phyloP scores from a whole-genome alignment of 176 grass and related monocot genomes.

The Zizania latifolia region DNA sequence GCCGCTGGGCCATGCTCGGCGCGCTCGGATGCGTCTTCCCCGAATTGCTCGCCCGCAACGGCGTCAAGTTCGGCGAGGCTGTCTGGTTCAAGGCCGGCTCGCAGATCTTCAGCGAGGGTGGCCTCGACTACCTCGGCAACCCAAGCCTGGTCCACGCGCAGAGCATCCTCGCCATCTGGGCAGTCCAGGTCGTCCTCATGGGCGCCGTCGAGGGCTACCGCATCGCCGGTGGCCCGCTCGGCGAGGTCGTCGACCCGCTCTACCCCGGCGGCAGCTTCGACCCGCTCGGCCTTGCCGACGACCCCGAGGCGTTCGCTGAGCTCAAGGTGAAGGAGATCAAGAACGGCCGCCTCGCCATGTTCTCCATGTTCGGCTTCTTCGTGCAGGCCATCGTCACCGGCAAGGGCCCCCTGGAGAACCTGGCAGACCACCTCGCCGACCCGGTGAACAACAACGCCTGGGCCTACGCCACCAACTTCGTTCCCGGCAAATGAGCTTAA shows the following conservation, averaged over 20 bases:
- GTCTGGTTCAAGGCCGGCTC: conserved; percentile 92
- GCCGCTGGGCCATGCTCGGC: too few species aligned
- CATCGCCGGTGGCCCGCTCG: conserved; percentile 72
- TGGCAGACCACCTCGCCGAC: conserved; percentile 85
- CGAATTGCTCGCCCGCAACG: conserved; percentile 74
- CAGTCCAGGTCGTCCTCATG: conserved; percentile 76
- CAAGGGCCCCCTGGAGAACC: conserved; percentile 88
- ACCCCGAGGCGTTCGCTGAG: conserved; percentile 82
- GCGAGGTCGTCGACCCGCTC: conserved; percentile 73
- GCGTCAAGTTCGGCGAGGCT: conserved; percentile 81
- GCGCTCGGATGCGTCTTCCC: too few species aligned
- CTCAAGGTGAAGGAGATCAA: conserved; percentile 96
- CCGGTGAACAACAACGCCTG: conserved; percentile 97
- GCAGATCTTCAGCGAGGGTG: conserved; percentile 89
- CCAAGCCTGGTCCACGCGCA: conserved; percentile 80
- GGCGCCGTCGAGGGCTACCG: conserved; percentile 91
- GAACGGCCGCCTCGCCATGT: conserved; percentile 85
- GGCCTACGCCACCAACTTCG: conserved; percentile 96
- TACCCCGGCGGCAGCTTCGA: conserved; percentile 90
- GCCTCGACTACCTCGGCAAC: conserved; percentile 90
- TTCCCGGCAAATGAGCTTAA: conserved; percentile 53
- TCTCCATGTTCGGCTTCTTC: conserved; percentile 92
- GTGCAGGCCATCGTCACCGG: conserved; percentile 91
- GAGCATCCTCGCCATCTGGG: conserved; percentile 93
- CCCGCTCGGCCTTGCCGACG: conserved; percentile 73